Percentiles rank a stretch among this genome's conserved stretches.
Conservation (phyloP, 768 basidiomycete species). For the Podaxis mareebaensis region DNA sequence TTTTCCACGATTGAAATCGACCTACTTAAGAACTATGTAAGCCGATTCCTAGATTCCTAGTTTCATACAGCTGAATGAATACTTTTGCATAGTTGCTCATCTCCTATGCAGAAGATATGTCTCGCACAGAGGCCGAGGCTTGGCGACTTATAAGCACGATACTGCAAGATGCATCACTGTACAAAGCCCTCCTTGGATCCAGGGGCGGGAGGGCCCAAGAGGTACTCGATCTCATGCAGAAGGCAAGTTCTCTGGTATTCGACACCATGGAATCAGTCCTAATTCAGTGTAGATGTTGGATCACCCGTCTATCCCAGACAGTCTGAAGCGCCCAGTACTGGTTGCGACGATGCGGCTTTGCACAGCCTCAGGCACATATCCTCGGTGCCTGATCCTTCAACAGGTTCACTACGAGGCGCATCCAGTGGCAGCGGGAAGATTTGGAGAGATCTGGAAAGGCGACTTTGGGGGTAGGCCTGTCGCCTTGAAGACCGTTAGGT, state of each 20-base stretch:
- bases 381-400: slow-evolving; percentile 25
- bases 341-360: slow-evolving; percentile 21
- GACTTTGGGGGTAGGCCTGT: slow-evolving; percentile 19
- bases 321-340: background rate
- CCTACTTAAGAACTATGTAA: background rate
- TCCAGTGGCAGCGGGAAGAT: slow-evolving; percentile 24
- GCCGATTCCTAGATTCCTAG: background rate
- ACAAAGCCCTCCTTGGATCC: background rate
- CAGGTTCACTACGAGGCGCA: slow-evolving; percentile 17
- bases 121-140: background rate
- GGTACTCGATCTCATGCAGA: background rate
- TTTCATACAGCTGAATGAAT: background rate
- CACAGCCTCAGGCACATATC: slow-evolving; percentile 26
- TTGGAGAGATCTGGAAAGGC: slow-evolving; percentile 31
- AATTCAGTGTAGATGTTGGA: background rate
- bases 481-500: slow-evolving; percentile 26
- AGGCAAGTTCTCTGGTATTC: background rate
- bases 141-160: background rate
- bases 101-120: background rate
- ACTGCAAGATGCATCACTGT: background rate
- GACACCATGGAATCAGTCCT: too few relatives aligned
- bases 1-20: background rate
- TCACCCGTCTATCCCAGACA: background rate
- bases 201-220: background rate
- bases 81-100: background rate